These are phyloP conservation scores for Daldinia sp. DNA, from an alignment of 2,329 filamentous ascomycete genomes.

Conservation along the genomic window DNA sequence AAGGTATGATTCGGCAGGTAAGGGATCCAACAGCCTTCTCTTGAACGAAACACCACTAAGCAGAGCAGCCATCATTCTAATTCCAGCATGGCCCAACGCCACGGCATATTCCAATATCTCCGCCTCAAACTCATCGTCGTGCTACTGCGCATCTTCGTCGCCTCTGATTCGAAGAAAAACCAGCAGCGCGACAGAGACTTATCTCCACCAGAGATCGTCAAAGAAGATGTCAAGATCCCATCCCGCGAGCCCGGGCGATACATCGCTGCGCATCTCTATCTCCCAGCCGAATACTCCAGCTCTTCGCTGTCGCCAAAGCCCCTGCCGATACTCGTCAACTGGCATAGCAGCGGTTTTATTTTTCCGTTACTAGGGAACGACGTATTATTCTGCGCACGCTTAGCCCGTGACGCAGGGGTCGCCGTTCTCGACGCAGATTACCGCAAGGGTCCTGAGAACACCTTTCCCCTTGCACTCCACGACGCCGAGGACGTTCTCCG, in stretches of 20 bases:
- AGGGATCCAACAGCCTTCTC: no score
- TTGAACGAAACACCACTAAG: no score
- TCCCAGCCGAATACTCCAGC: slow-evolving; percentile 9
- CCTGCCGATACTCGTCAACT: slow-evolving; percentile 28
- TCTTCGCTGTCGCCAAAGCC: background rate
- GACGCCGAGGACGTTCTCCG: slow-evolving; percentile 25
- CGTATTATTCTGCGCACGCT: slow-evolving; percentile 25
- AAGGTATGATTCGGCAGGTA: no score
- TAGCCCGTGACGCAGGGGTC: slow-evolving; percentile 38
- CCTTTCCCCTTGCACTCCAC: slow-evolving; percentile 32
- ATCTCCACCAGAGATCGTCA: slow-evolving; percentile 3
- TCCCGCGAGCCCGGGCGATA: slow-evolving; percentile 27
- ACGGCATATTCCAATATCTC: slow-evolving; percentile 16
- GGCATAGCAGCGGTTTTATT: slow-evolving; percentile 36
- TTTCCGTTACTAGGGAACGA: slow-evolving; percentile 21
- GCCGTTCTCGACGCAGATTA: slow-evolving; percentile 45
- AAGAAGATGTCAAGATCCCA: slow-evolving; percentile 15
- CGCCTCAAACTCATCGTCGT: slow-evolving; percentile 8
- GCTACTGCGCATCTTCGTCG: background rate
- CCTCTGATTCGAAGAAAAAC: background rate
- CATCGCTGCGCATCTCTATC: slow-evolving; percentile 31
- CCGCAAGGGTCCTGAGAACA: slow-evolving; percentile 41
- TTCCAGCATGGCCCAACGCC: slow-evolving; percentile 2
- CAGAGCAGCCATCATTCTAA: background rate
- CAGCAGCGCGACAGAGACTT: slow-evolving; percentile 3